Evolutionary conservation across 1,284 basidiomycete species (phyloP), one percentile per base, ranked within the genome.

Genomic region (Inonotus obliquus): DNA sequence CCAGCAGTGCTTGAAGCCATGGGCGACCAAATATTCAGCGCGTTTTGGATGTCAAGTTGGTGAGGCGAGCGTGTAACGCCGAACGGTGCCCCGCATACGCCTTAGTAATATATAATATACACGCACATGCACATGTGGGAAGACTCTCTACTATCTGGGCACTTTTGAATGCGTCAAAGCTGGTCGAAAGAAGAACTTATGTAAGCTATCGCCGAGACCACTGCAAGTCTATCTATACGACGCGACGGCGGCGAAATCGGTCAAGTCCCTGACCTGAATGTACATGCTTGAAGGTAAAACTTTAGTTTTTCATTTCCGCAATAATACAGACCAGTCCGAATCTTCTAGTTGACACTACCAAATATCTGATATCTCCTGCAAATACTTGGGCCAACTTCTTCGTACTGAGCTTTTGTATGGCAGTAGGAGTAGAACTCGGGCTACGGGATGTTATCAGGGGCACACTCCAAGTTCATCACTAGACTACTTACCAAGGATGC

Each of bases 391-490:
- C 96, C 96, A 68, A 96, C 87, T 76, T 99, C 96, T 72, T 98
- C 94, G 73, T 98, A 98, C 71, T 98, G 94, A 17, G 92, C 93
- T 75, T 97, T 96, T 65, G 93, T 95, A 79, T 98, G 95, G 77
- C 95, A 97, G 62, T 89, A 96, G n/a, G 88, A 89, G 77, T 97
- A 96, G 75, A 99, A 99, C 73, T 98, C 96, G 67, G 96, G 95
- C 86, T 96, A 44, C 23, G 56, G 17, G 32, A 27, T 19, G 7
- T 41, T 21, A 37, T n/a, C n/a, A n/a, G n/a, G n/a, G 4, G 25
- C 1, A 37, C 25, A 35, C n/a, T 49, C 23, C 17, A 35, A 2
- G 13, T 27, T 66, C 17, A 62, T 59, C 54, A 65, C 67, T 49
- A 70, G 61, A 25, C 53, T 14, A 79, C 88, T 75, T 68, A 94